These are phyloP conservation scores for Excoecaria agallocha DNA, from an alignment of 345 rosid genomes.

Conservation along the genomic window DNA sequence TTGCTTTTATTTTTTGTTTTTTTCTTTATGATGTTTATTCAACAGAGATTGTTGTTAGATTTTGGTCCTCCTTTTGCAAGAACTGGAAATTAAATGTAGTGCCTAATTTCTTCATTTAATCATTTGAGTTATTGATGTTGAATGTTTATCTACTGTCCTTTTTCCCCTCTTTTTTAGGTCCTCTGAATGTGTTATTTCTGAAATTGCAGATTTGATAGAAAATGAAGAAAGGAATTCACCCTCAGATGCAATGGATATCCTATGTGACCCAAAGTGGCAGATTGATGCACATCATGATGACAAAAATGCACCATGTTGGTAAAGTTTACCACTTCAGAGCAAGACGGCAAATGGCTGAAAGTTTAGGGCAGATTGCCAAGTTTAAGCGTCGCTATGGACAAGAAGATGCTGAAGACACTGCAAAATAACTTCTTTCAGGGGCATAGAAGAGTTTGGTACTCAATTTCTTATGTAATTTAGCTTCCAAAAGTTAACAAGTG, in stretches of 20 bases:
- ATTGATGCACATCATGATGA: constrained; percentile 85
- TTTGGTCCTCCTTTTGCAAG: too few relatives aligned
- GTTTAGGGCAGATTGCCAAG: constrained; percentile 80
- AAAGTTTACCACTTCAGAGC: constrained; percentile 87
- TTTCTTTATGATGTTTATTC: too few relatives aligned
- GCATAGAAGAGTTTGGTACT: background rate
- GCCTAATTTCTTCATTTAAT: too few relatives aligned
- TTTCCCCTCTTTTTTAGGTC: background rate
- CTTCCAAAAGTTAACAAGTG: background rate
- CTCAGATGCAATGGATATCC: constrained; percentile 95
- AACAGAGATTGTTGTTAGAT: too few relatives aligned
- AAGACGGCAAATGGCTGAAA: constrained; percentile 83
- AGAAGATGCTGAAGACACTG: constrained; percentile 41
- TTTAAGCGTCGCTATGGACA: constrained; percentile 74
- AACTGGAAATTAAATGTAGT: too few relatives aligned
- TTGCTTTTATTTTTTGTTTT: too few relatives aligned
- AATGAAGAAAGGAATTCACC: constrained; percentile 96
- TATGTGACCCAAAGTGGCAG: constrained; percentile 90
- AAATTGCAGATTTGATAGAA: constrained; percentile 5
- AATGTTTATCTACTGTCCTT: too few relatives aligned
- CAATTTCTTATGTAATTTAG: background rate
- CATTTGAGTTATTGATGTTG: too few relatives aligned
- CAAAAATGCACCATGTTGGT: constrained; percentile 73
- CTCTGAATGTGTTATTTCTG: background rate
- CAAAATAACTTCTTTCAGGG: constrained; percentile 10